phyloP scores from a whole-genome alignment of 1,284 basidiomycete genomes.

The Cutaneotrichosporon sp. region DNA sequence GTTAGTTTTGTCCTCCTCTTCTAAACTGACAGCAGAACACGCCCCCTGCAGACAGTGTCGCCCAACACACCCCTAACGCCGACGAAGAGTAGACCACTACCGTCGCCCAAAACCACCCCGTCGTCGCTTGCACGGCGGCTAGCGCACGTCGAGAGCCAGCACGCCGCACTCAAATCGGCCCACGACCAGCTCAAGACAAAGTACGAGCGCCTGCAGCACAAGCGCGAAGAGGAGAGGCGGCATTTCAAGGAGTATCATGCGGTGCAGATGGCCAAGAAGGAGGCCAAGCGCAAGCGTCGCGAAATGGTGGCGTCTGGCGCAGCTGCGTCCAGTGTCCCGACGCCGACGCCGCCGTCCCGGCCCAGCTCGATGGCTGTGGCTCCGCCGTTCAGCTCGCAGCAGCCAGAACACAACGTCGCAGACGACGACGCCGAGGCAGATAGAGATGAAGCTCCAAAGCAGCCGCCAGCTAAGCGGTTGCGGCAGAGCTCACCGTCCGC shows the following conservation, averaged over 20 bases:
- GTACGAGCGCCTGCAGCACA: constrained; percentile 20
- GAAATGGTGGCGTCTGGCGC: constrained; percentile 10
- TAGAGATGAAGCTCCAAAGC: neutral
- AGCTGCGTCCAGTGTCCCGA: neutral
- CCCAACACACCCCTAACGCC: constrained; percentile 18
- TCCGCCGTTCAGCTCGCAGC: no score
- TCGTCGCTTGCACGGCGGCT: constrained; percentile 7
- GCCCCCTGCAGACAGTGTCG: constrained; percentile 19
- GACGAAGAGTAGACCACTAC: neutral
- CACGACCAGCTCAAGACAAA: constrained; percentile 24
- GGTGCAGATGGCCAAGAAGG: constrained; percentile 21
- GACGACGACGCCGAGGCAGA: neutral
- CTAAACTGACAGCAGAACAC: constrained; percentile 6
- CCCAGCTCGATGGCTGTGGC: neutral
- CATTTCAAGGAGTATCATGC: constrained; percentile 36
- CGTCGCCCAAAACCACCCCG: neutral
- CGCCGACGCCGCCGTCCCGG: neutral
- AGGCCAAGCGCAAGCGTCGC: constrained; percentile 22
- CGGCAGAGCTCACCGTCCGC: neutral
- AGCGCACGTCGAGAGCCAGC: constrained; percentile 23
- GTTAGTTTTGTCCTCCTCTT: neutral
- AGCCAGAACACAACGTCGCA: neutral
- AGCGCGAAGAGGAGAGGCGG: constrained; percentile 21
- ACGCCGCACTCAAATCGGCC: constrained; percentile 21
- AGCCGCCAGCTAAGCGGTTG: neutral